Evolutionary conservation across 2,329 filamentous ascomycete genomes (phyloP), one percentile per base, ranked within the genome.

Genomic region (Coniochaeta hoffmannii): DNA sequence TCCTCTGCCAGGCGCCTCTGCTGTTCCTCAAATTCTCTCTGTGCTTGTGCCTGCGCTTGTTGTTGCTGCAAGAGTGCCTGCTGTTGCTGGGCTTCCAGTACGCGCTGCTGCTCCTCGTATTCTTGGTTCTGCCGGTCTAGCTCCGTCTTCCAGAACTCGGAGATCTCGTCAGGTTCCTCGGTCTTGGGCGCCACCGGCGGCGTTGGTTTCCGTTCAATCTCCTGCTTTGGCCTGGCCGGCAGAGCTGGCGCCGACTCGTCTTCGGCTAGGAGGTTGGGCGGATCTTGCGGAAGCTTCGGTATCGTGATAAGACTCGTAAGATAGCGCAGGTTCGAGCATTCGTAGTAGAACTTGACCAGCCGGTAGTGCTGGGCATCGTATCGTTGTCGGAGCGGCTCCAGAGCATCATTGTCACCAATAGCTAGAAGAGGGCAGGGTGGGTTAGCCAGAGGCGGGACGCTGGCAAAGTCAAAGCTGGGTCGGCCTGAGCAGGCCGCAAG

Each of bases 311-410:
- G 78, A 65, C 91, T 96, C 14, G 94, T 99, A 51, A 99, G 81
- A 69, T 99, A 99, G 63, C 94, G 88, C 55, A 99, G 80, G 70
- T 97, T 99, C 11, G 94, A 97, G 73, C 94, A 99, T 73, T 99
- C 94, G 72, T 97, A 97, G 75, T 99, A 99, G 74, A 97, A 99
- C 67, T 95, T 94, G 68, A 96, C 89, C 15, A 99, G 82, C 17
- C 94, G 89, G 76, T 97, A 93, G 71, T 99, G 94, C 67, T 97
- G 94, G 14, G 94, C 91, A 69, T 97, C 88, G 69, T 97, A 99
- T 65, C 93, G 82, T 59, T 87, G 83, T 56, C 93, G 87, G 7
- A 99, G 82, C 1, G 93, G 94, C 61, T 92, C 87, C 50, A 99
- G 79, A 7, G 91, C 93, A 58, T 97, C 94, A 60, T 95, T 89